Conservation (phyloP, 441 rosid genomes). For the Populus hybrid region DNA sequence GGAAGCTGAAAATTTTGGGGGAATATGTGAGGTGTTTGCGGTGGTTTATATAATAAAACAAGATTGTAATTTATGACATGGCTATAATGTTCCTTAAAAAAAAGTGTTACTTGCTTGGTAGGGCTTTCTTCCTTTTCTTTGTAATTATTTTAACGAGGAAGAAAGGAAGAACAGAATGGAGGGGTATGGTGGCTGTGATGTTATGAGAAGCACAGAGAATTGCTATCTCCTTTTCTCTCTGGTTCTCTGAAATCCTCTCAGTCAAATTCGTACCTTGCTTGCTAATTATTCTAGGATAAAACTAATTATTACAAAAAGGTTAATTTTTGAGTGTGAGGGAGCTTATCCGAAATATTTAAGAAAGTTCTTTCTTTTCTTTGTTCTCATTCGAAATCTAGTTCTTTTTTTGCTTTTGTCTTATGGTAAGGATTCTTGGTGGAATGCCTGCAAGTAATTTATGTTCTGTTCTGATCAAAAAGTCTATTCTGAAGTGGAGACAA, state of each 20-base stretch:
- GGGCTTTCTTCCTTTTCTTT: constrained; percentile 13
- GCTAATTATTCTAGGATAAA: constrained; percentile 26
- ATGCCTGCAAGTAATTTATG: constrained; percentile 8
- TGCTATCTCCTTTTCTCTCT: neutral
- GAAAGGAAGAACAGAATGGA: constrained; percentile 20
- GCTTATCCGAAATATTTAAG: constrained; percentile 17
- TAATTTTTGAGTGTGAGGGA: neutral
- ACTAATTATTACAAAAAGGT: constrained; percentile 2
- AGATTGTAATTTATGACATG: constrained; percentile 5
- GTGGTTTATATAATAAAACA: constrained; percentile 29
- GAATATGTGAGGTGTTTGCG: constrained; percentile 22
- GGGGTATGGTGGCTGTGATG: constrained; percentile 12
- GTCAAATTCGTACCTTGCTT: constrained; percentile 40
- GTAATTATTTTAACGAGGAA: constrained; percentile 20
- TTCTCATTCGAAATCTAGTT: constrained; percentile 1
- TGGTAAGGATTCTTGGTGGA: constrained; percentile 30
- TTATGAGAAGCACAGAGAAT: neutral
- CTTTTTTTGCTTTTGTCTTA: constrained; percentile 1
- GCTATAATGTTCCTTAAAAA: neutral
- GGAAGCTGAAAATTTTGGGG: constrained; percentile 25
- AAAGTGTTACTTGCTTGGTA: constrained; percentile 8
- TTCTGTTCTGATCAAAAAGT: neutral
- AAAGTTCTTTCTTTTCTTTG: neutral
- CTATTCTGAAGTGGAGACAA: constrained; percentile 7
- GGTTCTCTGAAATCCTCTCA: neutral